Evolutionary conservation across 2,329 filamentous ascomycete genomes (phyloP).

Genomic region (Ophiostoma piceae): DNA sequence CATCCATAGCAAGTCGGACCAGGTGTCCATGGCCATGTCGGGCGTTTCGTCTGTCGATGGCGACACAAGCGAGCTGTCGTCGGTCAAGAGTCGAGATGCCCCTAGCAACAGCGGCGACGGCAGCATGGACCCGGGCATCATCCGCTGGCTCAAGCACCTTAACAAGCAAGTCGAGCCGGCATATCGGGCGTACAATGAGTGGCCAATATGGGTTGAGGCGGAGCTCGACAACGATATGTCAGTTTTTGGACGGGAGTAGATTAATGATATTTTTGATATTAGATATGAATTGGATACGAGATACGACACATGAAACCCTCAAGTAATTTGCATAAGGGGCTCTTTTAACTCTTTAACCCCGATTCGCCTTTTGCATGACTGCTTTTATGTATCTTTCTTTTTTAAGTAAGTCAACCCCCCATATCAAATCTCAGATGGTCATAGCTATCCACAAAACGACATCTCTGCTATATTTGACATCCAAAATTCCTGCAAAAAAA

Average conservation of each 20-base stretch:
- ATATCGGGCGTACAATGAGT: slow-evolving; percentile 45
- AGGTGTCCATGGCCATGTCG: slow-evolving; percentile 9
- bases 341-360: too few relatives aligned
- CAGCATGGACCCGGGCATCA: slow-evolving; percentile 41
- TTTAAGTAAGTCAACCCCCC: too few relatives aligned
- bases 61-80: background rate
- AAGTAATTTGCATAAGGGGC: too few relatives aligned
- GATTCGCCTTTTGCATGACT: too few relatives aligned
- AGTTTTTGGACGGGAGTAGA: slow-evolving; percentile 39
- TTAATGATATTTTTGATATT: background rate
- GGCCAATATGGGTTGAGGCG: slow-evolving; percentile 51
- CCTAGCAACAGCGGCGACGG: background rate
- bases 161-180: slow-evolving; percentile 45
- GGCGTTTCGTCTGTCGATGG: background rate
- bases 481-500: too few relatives aligned
- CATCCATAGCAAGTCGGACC: slow-evolving; percentile 36
- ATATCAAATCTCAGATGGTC: too few relatives aligned
- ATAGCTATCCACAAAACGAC: too few relatives aligned
- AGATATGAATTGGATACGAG: background rate
- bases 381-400: too few relatives aligned
- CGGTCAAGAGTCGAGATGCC: background rate
- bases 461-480: too few relatives aligned
- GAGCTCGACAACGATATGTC: slow-evolving; percentile 43
- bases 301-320: too few relatives aligned
- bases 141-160: slow-evolving; percentile 47